phyloP scores from a whole-genome alignment of 345 rosid genomes.

The Lumnitzera littorea region DNA sequence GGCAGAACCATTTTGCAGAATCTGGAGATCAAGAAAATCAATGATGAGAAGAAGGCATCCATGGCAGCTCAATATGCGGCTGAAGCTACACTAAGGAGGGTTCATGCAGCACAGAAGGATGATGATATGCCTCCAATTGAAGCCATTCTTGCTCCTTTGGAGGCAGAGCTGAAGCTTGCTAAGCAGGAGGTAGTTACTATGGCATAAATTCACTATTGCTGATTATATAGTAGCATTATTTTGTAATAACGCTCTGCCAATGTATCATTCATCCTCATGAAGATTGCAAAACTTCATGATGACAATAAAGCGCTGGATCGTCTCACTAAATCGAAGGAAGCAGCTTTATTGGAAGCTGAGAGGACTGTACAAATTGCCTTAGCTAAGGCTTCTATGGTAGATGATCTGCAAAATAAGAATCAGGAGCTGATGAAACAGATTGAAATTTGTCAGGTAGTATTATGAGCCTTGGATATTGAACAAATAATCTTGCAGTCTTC shows the following conservation, averaged over 20 bases:
- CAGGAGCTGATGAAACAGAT: constrained; percentile 94
- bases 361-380: constrained; percentile 84
- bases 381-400: constrained; percentile 95
- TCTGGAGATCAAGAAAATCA: constrained; percentile 91
- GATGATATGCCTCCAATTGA: constrained; percentile 99
- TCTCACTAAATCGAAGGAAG: constrained; percentile 90
- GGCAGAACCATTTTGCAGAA: constrained; percentile 36
- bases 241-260: too few relatives aligned
- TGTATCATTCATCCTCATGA: constrained; percentile 12
- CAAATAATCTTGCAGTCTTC: too few relatives aligned
- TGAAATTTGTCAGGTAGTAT: constrained; percentile 82
- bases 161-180: constrained; percentile 91
- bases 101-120: constrained; percentile 99
- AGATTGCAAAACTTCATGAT: constrained; percentile 93
- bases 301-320: constrained; percentile 95
- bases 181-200: constrained; percentile 56
- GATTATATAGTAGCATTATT: too few relatives aligned
- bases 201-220: background rate
- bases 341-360: constrained; percentile 93
- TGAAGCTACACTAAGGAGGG: constrained; percentile 96
- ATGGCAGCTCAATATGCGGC: constrained; percentile 99
- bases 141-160: constrained; percentile 98
- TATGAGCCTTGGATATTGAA: too few relatives aligned
- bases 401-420: constrained; percentile 97
- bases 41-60: constrained; percentile 95